These are phyloP conservation scores for Mucor velutinosus DNA, from an alignment of 371 early-diverging fungal species.

Conservation along the genomic window DNA sequence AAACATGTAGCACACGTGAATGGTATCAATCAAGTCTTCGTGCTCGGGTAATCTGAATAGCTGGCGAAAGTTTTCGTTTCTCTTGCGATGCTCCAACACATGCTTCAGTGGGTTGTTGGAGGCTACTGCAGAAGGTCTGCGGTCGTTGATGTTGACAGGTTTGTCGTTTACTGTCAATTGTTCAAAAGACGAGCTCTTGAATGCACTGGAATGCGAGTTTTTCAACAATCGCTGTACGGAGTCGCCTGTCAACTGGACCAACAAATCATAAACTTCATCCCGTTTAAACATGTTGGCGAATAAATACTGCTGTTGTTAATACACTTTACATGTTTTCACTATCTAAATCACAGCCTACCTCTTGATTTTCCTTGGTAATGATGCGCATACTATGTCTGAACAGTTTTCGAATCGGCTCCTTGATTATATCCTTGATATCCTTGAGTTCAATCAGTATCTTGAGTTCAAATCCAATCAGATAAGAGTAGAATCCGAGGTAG, in stretches of 20 bases:
- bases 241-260: slow-evolving; percentile 83
- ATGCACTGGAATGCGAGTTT: slow-evolving; percentile 67
- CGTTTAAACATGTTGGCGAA: slow-evolving; percentile 94
- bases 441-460: slow-evolving; percentile 84
- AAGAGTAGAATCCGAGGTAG: slow-evolving; percentile 89
- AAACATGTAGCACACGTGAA: slow-evolving; percentile 50
- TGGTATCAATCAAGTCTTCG: slow-evolving; percentile 60
- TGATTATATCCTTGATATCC: slow-evolving; percentile 77
- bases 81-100: slow-evolving; percentile 62
- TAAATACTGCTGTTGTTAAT: slow-evolving; percentile 55
- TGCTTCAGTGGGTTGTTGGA: slow-evolving; percentile 39
- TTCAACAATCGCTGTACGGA: slow-evolving; percentile 87
- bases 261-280: slow-evolving; percentile 83
- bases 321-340: background rate
- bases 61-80: slow-evolving; percentile 69
- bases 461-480: slow-evolving; percentile 85
- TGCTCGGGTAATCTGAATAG: slow-evolving; percentile 63
- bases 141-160: slow-evolving; percentile 27
- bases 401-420: slow-evolving; percentile 51
- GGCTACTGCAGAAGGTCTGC: slow-evolving; percentile 44
- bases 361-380: slow-evolving; percentile 60
- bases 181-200: slow-evolving; percentile 28
- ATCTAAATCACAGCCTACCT: slow-evolving; percentile 51
- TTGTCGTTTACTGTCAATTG: slow-evolving; percentile 15
- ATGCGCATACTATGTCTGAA: slow-evolving; percentile 24